Evolutionary conservation across 164 flowering plant genomes (phyloP).

Genomic region (Magnolia officinalis): DNA sequence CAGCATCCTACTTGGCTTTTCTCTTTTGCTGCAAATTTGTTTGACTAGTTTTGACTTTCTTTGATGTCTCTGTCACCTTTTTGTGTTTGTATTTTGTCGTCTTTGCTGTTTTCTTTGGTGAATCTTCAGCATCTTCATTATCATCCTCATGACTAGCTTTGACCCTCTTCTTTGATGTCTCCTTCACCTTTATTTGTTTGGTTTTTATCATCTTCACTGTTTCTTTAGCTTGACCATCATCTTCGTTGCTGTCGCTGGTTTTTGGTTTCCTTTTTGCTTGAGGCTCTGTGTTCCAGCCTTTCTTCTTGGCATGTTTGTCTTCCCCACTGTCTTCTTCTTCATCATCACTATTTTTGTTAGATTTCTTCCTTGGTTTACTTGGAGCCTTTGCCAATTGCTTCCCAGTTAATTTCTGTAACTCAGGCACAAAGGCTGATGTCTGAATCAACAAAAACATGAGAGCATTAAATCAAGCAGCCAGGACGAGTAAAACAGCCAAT

Average conservation of each 20-base stretch:
- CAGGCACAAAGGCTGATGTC: constrained; percentile 95
- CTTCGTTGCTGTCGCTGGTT: constrained; percentile 24
- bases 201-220: constrained; percentile 16
- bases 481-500: background rate
- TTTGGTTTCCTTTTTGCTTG: constrained; percentile 38
- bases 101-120: constrained; percentile 17
- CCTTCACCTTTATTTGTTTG: constrained; percentile 17
- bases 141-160: constrained; percentile 25
- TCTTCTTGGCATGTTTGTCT: constrained; percentile 28
- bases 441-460: constrained; percentile 23
- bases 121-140: constrained; percentile 22
- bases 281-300: constrained; percentile 18
- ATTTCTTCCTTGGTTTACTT: constrained; percentile 35
- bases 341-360: constrained; percentile 21
- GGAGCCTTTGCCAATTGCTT: constrained; percentile 37
- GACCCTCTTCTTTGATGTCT: background rate
- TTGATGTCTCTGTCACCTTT: constrained; percentile 10
- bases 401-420: constrained; percentile 72
- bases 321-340: constrained; percentile 22
- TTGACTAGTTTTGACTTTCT: constrained; percentile 8
- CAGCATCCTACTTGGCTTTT: constrained; percentile 4
- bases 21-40: constrained; percentile 7
- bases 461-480: constrained; percentile 4
- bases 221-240: constrained; percentile 19
- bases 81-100: constrained; percentile 16